Percentiles rank a stretch among this genome's conserved stretches.
These are phyloP conservation scores for Arabis hirsuta DNA, from an alignment of 345 rosid genomes.

Conservation along the genomic window DNA sequence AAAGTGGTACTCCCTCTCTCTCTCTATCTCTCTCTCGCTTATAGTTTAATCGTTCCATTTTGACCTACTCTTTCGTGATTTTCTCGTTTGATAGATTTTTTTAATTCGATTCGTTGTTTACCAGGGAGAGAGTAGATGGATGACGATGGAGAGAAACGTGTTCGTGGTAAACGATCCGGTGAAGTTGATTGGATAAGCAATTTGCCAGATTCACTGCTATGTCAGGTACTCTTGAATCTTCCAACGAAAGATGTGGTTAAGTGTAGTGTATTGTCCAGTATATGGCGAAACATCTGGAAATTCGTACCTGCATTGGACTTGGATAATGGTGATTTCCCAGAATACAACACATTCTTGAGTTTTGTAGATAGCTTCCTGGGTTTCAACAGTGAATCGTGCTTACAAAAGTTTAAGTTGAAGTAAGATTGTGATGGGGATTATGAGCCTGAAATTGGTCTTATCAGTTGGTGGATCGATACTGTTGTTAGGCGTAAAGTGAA, in stretches of 20 bases:
- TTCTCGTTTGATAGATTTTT: no score
- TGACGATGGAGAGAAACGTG: background rate
- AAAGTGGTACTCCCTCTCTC: no score
- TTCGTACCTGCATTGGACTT: conserved; percentile 1
- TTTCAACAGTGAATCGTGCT: background rate
- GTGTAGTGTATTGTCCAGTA: background rate
- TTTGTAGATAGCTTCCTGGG: background rate
- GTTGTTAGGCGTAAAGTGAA: background rate
- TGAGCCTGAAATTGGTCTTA: no score
- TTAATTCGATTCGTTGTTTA: no score
- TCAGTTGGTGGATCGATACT: conserved; percentile 2
- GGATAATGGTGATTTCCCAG: background rate
- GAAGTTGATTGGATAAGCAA: conserved; percentile 11
- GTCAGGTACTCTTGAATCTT: background rate
- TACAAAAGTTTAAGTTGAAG: background rate
- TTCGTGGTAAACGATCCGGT: background rate
- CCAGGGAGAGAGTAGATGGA: background rate
- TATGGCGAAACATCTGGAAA: background rate
- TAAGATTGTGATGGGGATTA: background rate
- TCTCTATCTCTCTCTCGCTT: no score
- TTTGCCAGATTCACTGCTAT: conserved; percentile 1
- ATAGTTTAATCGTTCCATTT: no score
- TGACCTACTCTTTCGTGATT: no score
- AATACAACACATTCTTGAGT: background rate
- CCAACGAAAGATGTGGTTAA: conserved; percentile 1